Conservation (phyloP, 306 rosid species). For the Pterocarpus macrocarpus region DNA sequence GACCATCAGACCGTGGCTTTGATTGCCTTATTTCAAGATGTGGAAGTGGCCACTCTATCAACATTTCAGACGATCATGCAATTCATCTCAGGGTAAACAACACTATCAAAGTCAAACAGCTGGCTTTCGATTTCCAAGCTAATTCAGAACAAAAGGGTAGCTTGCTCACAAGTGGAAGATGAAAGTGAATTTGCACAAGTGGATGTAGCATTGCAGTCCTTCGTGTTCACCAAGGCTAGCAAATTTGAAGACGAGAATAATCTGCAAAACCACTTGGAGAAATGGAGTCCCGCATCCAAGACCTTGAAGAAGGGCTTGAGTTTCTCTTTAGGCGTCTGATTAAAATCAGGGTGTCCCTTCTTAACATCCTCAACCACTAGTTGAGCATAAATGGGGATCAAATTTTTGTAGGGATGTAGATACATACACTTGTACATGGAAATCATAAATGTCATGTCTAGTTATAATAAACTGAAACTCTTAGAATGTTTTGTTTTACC, state of each 20-base stretch:
- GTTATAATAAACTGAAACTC: neutral
- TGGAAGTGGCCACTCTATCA: slow-evolving; percentile 45
- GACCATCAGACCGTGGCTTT: slow-evolving; percentile 39
- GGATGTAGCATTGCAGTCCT: slow-evolving; percentile 58
- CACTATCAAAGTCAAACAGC: slow-evolving; percentile 45
- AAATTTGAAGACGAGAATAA: slow-evolving; percentile 42
- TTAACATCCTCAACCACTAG: slow-evolving; percentile 61
- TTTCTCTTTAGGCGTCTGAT: slow-evolving; percentile 53
- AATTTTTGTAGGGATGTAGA: slow-evolving; percentile 37
- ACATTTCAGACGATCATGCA: slow-evolving; percentile 46
- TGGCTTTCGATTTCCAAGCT: slow-evolving; percentile 60
- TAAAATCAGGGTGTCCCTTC: slow-evolving; percentile 59
- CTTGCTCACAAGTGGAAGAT: slow-evolving; percentile 40
- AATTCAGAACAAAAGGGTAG: slow-evolving; percentile 38
- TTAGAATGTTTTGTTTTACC: too few species aligned
- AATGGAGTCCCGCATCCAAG: slow-evolving; percentile 56
- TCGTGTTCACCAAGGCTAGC: slow-evolving; percentile 48
- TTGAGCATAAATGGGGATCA: neutral
- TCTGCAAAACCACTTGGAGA: slow-evolving; percentile 51
- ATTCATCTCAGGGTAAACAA: slow-evolving; percentile 37
- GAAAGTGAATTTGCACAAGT: slow-evolving; percentile 59
- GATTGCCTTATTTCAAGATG: slow-evolving; percentile 47
- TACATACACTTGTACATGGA: slow-evolving; percentile 29
- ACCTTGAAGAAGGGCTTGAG: slow-evolving; percentile 55
- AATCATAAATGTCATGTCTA: slow-evolving; percentile 28